Conservation (phyloP, 2,329 filamentous ascomycete species). For the Tetracladium maxilliforme region DNA sequence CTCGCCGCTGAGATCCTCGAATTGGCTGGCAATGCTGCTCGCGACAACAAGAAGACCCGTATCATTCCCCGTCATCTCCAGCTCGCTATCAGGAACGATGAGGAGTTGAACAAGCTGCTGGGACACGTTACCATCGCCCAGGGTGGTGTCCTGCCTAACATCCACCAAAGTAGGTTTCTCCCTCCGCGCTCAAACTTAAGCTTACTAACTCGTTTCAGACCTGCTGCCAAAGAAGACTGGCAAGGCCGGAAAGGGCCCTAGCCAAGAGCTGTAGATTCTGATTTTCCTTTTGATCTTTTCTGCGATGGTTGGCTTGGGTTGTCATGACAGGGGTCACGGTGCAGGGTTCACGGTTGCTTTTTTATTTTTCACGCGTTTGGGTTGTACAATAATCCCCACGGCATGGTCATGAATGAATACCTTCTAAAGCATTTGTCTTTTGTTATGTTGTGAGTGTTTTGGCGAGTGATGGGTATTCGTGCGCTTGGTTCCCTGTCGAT, state of each 20-base stretch:
- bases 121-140: conserved; percentile 95
- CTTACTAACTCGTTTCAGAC: conserved; percentile 40
- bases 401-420: conserved; percentile 41
- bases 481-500: too few species aligned
- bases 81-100: conserved; percentile 97
- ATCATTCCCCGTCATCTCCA: conserved; percentile 98
- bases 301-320: conserved; percentile 41
- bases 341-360: conserved; percentile 60
- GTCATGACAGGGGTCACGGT: conserved; percentile 59
- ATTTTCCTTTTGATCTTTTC: conserved; percentile 40
- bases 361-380: conserved; percentile 40
- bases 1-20: conserved; percentile 98
- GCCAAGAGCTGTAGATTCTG: conserved; percentile 80
- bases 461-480: too few species aligned
- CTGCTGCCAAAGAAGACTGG: conserved; percentile 98
- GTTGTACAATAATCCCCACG: conserved; percentile 67
- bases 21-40: conserved; percentile 93
- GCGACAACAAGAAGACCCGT: conserved; percentile 99
- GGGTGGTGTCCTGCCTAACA: conserved; percentile 93
- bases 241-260: conserved; percentile 83
- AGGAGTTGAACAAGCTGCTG: conserved; percentile 98
- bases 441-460: too few species aligned
- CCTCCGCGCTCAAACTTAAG: neutral
- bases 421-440: too few species aligned
- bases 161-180: conserved; percentile 73